Base-by-base conservation (phyloP, 2,329 filamentous ascomycete species). In the Aspergillus ochraceus region DNA sequence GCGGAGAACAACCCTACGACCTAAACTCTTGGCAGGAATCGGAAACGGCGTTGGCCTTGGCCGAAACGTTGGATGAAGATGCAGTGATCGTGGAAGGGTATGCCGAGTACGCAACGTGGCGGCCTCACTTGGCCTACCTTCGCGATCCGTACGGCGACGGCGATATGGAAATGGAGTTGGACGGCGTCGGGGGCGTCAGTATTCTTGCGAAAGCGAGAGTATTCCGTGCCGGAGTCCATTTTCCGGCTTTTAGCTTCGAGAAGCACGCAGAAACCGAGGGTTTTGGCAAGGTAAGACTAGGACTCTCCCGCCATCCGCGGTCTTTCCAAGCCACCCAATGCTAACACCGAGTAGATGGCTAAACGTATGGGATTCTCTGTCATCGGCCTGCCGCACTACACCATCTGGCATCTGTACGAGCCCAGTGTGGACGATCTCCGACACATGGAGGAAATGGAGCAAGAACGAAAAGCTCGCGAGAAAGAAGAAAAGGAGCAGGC, bases 81-180 rank as follows among this genome's bases (percentile, higher is more conserved):
- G 95, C 95, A 4, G 95, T 99, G 45, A 99, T 99, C 77, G 95
- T 99, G 4, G 95, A 99, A 77, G 95, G 95, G 19, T 99, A 99
- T 73, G 95, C 95, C 60, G 95, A 99, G 79, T 99, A 99, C 75
- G 95, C 95, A 20, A 99, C 95, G 1, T 99, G 95, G 95, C 85
- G 95, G 65, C 95, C 95, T 47, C 95, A 99, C 83, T 83, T 99
- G 71, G 95, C 95, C 47, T 99, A 99, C 74, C 86, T 99, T 8
- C 90, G 95, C 60, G 95, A 99, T 73, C 95, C 95, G 2, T 98
- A 96, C 70, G 95, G 95, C 45, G 95, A 99, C 72, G 94, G 94
- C 20, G 95, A 99, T 73, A 97, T 98, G 89, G 95, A 99, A 75
- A 98, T 99, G 95, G 95, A 99, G 71, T 94, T 99, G 68, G 95